These are phyloP conservation scores for Lecanicillium sp. DNA, from an alignment of 2,329 filamentous ascomycete genomes.

Conservation along the genomic window DNA sequence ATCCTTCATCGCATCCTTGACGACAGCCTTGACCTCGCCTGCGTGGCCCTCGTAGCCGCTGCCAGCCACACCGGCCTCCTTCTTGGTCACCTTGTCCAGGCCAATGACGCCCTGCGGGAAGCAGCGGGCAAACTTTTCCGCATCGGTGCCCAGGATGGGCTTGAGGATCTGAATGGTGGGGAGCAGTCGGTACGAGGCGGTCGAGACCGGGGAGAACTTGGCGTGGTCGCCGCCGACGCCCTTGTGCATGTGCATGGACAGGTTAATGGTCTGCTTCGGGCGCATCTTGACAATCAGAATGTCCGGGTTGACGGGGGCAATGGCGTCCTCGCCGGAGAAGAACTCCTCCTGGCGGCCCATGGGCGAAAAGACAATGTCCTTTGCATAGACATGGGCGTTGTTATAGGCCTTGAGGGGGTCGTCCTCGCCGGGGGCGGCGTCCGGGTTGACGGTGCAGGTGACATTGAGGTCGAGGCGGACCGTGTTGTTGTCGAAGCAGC, in stretches of 20 bases:
- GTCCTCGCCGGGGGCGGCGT: slow-evolving; percentile 63
- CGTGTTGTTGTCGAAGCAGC: slow-evolving; percentile 76
- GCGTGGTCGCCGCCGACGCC: slow-evolving; percentile 90
- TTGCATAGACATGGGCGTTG: slow-evolving; percentile 76
- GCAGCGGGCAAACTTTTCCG: slow-evolving; percentile 81
- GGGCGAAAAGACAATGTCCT: slow-evolving; percentile 68
- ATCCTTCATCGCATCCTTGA: slow-evolving; percentile 82
- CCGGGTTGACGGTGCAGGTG: slow-evolving; percentile 70
- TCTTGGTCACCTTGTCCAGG: slow-evolving; percentile 61
- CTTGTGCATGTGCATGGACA: slow-evolving; percentile 91
- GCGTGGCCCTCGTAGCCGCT: slow-evolving; percentile 65
- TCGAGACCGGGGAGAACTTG: slow-evolving; percentile 95
- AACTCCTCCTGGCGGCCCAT: slow-evolving; percentile 63
- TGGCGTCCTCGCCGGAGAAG: slow-evolving; percentile 61
- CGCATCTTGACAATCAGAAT: slow-evolving; percentile 92
- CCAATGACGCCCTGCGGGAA: slow-evolving; percentile 85
- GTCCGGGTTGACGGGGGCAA: slow-evolving; percentile 78
- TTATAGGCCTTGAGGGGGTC: slow-evolving; percentile 81
- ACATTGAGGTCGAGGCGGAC: slow-evolving; percentile 70
- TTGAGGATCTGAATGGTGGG: slow-evolving; percentile 76
- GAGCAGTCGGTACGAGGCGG: slow-evolving; percentile 84
- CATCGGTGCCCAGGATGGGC: slow-evolving; percentile 81
- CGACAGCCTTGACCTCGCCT: slow-evolving; percentile 81
- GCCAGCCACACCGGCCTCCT: slow-evolving; percentile 53
- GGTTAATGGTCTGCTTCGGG: slow-evolving; percentile 77